Evolutionary conservation across 2,329 filamentous ascomycete species (phyloP).

Genomic region (Aspergillus arachidicola): DNA sequence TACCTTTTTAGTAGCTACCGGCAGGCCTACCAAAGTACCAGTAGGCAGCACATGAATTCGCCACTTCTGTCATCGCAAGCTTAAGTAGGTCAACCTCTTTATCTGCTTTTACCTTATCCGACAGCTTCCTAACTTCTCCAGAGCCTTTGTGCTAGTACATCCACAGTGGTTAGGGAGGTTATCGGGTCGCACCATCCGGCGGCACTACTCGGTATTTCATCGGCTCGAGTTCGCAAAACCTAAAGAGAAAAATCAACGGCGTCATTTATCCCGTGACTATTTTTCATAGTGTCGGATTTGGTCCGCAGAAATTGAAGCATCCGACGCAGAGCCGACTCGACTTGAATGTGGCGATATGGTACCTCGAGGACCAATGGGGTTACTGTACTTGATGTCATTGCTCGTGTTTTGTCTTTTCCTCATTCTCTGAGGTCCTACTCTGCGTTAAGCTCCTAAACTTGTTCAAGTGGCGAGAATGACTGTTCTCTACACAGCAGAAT

Average conservation of each 20-base stretch:
- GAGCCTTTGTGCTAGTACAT: background rate
- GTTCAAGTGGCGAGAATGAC: background rate
- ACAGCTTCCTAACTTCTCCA: background rate
- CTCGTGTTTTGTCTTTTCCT: background rate
- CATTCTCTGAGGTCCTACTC: background rate
- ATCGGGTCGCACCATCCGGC: background rate
- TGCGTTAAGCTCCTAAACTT: background rate
- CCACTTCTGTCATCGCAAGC: conserved; percentile 9
- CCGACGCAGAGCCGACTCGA: background rate
- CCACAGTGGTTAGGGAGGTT: background rate
- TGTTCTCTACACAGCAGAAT: background rate
- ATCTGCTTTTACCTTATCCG: background rate
- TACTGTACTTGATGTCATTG: background rate
- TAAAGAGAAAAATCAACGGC: background rate
- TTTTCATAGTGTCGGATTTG: background rate
- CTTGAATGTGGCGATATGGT: background rate
- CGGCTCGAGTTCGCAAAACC: background rate
- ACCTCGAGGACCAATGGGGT: background rate
- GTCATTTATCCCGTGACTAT: background rate
- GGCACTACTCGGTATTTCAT: background rate
- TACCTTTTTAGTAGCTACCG: background rate
- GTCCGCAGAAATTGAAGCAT: background rate
- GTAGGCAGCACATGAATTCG: background rate
- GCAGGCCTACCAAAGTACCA: background rate
- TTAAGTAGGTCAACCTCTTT: background rate